Conservation (phyloP, 257 asterid species). For the Salvia hispanica region DNA sequence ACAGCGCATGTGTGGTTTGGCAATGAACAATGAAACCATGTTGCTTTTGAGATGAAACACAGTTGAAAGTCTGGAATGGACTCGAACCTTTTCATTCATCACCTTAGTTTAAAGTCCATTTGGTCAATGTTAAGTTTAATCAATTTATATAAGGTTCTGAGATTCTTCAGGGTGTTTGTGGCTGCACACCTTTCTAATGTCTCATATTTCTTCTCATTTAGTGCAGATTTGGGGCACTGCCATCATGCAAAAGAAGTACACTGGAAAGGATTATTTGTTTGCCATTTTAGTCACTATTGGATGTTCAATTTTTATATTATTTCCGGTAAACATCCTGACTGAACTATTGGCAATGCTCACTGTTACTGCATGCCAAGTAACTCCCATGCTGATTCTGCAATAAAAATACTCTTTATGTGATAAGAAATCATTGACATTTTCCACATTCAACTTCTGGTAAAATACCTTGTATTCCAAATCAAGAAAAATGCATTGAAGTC, state of each 20-base stretch:
- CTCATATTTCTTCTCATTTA: conserved; percentile 31
- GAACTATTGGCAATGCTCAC: conserved; percentile 5
- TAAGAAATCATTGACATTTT: background rate
- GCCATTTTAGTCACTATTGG: conserved; percentile 84
- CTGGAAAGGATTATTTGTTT: conserved; percentile 70
- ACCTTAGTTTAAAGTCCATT: conserved; percentile 20
- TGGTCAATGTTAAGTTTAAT: conserved; percentile 7
- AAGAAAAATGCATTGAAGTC: too few relatives aligned
- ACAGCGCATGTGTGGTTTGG: background rate
- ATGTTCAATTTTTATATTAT: conserved; percentile 87
- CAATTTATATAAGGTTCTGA: background rate
- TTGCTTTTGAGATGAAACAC: background rate
- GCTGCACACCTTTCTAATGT: conserved; percentile 18
- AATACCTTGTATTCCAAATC: too few relatives aligned
- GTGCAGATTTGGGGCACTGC: conserved; percentile 93
- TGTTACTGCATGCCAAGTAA: conserved; percentile 18
- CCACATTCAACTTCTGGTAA: too few relatives aligned
- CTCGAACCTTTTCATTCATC: conserved; percentile 5
- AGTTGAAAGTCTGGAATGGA: background rate
- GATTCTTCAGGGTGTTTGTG: conserved; percentile 22
- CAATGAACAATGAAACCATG: background rate
- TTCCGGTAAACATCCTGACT: conserved; percentile 57
- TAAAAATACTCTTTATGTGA: conserved; percentile 13
- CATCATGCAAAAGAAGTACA: conserved; percentile 96
- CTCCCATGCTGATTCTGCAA: conserved; percentile 3